Conservation (phyloP, 371 early-diverging fungal species). For the Chytridiales sp. region DNA sequence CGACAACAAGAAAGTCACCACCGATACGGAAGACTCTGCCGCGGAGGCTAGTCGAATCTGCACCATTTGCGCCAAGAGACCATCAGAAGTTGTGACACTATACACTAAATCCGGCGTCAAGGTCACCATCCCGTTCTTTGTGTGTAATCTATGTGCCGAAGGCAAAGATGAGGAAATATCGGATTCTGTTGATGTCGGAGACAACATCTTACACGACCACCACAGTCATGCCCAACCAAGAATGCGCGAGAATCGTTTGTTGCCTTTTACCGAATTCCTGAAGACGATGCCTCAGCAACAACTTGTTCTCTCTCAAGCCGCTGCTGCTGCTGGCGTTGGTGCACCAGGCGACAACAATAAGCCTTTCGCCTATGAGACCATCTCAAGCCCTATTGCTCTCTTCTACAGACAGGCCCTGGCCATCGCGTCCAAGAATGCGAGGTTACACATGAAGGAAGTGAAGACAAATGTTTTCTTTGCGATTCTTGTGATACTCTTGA, state of each 20-base stretch:
- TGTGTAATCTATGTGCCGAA: constrained; percentile 29
- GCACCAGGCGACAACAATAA: not conserved
- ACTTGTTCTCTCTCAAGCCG: not conserved
- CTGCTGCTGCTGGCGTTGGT: not conserved
- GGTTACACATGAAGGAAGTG: constrained; percentile 21
- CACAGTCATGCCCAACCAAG: too few species aligned
- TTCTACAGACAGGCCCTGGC: too few species aligned
- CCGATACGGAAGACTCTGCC: constrained; percentile 8
- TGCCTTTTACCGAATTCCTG: too few species aligned
- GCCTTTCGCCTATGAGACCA: too few species aligned
- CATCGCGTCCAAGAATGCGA: constrained; percentile 24
- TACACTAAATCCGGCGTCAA: constrained; percentile 23
- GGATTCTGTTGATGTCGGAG: not conserved
- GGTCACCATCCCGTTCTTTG: constrained; percentile 24
- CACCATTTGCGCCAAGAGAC: constrained; percentile 21
- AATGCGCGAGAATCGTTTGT: too few species aligned
- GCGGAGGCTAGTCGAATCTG: constrained; percentile 8
- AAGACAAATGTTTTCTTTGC: constrained; percentile 26
- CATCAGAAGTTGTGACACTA: constrained; percentile 25
- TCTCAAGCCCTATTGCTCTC: too few species aligned
- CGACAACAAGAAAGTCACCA: constrained; percentile 26
- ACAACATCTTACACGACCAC: not conserved
- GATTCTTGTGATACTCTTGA: constrained; percentile 16
- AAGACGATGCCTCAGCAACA: too few species aligned
- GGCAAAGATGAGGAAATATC: not conserved